These are phyloP conservation scores for Nephelium lappaceum DNA, from an alignment of 345 rosid genomes.

Conservation along the genomic window DNA sequence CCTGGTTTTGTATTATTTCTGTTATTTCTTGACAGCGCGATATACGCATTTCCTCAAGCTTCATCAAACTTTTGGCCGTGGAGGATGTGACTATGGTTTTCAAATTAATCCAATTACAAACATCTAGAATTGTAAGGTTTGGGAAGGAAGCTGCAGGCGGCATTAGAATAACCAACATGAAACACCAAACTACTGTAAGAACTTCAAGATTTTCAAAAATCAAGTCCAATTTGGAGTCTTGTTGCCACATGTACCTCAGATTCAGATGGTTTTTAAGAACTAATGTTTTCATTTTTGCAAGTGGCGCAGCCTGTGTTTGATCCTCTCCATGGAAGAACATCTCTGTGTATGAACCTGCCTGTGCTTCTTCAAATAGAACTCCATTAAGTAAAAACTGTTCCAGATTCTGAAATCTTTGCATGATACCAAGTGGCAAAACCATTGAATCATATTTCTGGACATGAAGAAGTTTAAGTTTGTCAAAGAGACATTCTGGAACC, in stretches of 20 bases:
- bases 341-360: too few species aligned
- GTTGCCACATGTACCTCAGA: slow-evolving; percentile 5
- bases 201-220: slow-evolving; percentile 8
- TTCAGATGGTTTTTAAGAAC: rapidly evolving
- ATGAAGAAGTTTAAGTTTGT: background rate
- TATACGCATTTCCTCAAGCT: background rate
- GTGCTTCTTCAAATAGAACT: background rate
- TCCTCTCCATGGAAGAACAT: too few species aligned
- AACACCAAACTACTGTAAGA: rapidly evolving
- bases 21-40: background rate
- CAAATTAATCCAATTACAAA: background rate
- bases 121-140: background rate
- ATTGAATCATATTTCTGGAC: background rate
- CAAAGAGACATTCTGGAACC: too few species aligned
- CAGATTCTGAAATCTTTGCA: slow-evolving; percentile 20
- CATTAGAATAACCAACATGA: background rate
- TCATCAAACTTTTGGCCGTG: slow-evolving; percentile 11
- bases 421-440: slow-evolving; percentile 3
- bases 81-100: slow-evolving; percentile 6
- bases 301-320: too few species aligned
- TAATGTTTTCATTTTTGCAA: background rate
- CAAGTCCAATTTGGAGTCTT: background rate
- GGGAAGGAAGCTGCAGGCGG: background rate
- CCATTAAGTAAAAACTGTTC: background rate
- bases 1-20: background rate